Evolutionary conservation across 2,329 filamentous ascomycete species (phyloP).

Genomic region (Plectosphaerella cucumerina): DNA sequence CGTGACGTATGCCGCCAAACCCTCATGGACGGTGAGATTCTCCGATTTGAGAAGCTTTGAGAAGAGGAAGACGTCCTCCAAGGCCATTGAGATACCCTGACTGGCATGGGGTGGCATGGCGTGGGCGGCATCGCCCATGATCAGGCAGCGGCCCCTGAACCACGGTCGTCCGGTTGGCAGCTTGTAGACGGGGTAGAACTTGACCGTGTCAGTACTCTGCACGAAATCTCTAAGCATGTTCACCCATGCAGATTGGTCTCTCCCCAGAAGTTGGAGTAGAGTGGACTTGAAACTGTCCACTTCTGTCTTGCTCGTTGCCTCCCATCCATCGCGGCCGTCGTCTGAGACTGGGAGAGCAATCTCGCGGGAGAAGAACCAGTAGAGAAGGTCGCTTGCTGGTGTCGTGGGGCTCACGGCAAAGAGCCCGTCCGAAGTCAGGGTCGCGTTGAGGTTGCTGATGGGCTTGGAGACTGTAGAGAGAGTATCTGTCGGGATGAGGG

Average conservation of each 20-base stretch:
- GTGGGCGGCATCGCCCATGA: constrained; percentile 55
- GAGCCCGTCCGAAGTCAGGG: constrained; percentile 22
- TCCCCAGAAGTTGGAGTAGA: constrained; percentile 16
- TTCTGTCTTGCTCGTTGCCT: constrained; percentile 21
- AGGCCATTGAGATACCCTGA: constrained; percentile 50
- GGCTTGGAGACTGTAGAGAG: constrained; percentile 1
- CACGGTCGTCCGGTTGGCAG: constrained; percentile 26
- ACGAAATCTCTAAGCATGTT: constrained; percentile 12
- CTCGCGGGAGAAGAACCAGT: constrained; percentile 25
- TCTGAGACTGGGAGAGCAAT: constrained; percentile 18
- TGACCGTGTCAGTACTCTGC: constrained; percentile 15
- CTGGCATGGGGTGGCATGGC: constrained; percentile 49
- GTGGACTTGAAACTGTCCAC: constrained; percentile 23
- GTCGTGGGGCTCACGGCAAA: constrained; percentile 20
- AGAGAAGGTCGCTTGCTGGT: constrained; percentile 16
- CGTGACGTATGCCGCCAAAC: constrained; percentile 1
- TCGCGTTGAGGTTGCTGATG: constrained; percentile 20
- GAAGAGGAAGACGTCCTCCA: constrained; percentile 50
- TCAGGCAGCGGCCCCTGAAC: constrained; percentile 33
- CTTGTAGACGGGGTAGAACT: constrained; percentile 30
- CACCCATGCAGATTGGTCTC: constrained; percentile 21
- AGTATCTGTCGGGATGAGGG: constrained; percentile 15
- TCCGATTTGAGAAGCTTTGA: constrained; percentile 27
- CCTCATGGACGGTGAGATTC: not conserved
- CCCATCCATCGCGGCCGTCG: constrained; percentile 25